Evolutionary conservation across 495 filamentous ascomycete genomes (phyloP).

Genomic region (Opeltia flavorubescens): DNA sequence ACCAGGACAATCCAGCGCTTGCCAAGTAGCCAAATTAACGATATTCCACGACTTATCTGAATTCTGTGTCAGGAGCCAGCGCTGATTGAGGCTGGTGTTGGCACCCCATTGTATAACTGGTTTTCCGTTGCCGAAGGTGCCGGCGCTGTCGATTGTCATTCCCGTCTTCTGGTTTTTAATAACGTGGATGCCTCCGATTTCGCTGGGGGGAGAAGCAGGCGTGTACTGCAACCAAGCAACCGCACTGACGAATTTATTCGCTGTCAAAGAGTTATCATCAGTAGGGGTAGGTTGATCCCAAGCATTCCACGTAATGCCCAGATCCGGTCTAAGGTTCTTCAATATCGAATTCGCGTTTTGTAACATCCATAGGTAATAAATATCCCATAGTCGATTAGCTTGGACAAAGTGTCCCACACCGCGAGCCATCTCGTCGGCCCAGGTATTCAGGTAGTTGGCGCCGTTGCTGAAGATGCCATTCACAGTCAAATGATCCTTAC

Average conservation of each 20-base stretch:
- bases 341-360: constrained; percentile 11
- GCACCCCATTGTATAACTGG: neutral
- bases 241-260: constrained; percentile 1
- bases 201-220: neutral
- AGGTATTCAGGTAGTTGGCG: constrained; percentile 7
- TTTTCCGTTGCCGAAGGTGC: neutral
- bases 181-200: neutral
- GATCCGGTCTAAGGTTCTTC: constrained; percentile 4
- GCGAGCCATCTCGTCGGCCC: constrained; percentile 13
- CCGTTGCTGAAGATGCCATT: constrained; percentile 13
- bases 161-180: neutral
- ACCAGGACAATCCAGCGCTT: constrained; percentile 6
- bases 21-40: constrained; percentile 6
- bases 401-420: constrained; percentile 10
- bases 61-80: constrained; percentile 7
- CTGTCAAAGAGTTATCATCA: neutral
- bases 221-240: neutral
- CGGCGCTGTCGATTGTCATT: neutral
- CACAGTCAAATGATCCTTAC: neutral
- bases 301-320: constrained; percentile 6
- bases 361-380: constrained; percentile 7
- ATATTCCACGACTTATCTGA: constrained; percentile 12
- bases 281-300: neutral
- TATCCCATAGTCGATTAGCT: constrained; percentile 4
- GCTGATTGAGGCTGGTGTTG: neutral